Base-by-base conservation (phyloP, 345 rosid genomes). In the Eutrema japonicum region DNA sequence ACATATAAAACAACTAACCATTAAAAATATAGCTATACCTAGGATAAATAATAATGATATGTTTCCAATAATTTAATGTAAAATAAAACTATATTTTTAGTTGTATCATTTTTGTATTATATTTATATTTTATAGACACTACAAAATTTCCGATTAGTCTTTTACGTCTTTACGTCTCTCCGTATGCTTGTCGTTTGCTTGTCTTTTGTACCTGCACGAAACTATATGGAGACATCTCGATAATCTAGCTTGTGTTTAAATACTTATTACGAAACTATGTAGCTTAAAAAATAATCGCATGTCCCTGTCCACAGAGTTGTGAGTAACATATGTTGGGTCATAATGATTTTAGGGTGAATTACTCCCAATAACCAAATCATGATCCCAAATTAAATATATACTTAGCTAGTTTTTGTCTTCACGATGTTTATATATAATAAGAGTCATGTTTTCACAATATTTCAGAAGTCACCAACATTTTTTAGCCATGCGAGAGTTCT, bases 401-500 rank as follows among this genome's bases (percentile, higher is more conserved):
- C 22, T 18, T 18, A 18, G 22, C 22, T 18, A 18, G 22, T 18
- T 18, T 18, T 18, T 18, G 0, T 18, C 22, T 18, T 18, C 22
- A 18, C 22, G 22, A 18, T 18, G 22, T 18, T 18, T 18, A 18
- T 18, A 18, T 18, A 18, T 18, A 18, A 18, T 18, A 18, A 18
- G 1, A 18, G 22, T 18, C 22, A 18, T 18, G 22, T 18, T 18
- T 18, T 18, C 22, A 18, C 22, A 18, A 18, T 18, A 38, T 14
- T n/a, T 36, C 11, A 56, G n/a, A 40, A 16, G 57, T 57, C 59
- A 65, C 65, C 51, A 43, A 40, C 58, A 48, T 45, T 52, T 52
- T 10, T 36, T 36, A 68, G 75, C 70, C 75, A 62, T 45, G 65
- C 79, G 62, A 43, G 41, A 48, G 42, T 14, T 60, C 6, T 27